phyloP scores from a whole-genome alignment of 2,329 filamentous ascomycete species.

The Penicillium capsulatum region DNA sequence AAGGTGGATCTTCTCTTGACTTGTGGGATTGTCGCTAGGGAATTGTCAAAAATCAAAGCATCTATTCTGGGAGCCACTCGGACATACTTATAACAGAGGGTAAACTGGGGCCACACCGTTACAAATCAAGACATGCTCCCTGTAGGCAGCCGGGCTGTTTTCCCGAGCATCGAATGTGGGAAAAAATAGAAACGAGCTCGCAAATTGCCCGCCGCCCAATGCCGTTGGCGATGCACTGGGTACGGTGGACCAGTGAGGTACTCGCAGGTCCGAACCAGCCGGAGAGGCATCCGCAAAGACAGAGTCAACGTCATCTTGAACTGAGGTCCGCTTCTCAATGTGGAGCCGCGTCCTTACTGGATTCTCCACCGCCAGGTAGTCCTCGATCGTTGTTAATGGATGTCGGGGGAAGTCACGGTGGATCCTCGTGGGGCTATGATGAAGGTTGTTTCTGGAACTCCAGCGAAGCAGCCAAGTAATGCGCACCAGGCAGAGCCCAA shows the following conservation, averaged over 20 bases:
- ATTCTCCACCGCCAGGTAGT: slow-evolving; percentile 11
- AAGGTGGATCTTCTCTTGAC: too few relatives aligned
- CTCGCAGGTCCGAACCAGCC: slow-evolving; percentile 16
- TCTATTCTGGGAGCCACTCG: neutral
- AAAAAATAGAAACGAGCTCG: slow-evolving; percentile 10
- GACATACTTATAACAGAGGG: slow-evolving; percentile 17
- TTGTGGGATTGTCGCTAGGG: too few relatives aligned
- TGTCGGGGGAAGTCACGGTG: slow-evolving; percentile 2
- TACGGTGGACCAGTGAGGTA: slow-evolving; percentile 9
- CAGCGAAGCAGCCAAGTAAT: neutral
- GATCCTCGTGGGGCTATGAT: slow-evolving; percentile 9
- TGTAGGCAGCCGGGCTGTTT: slow-evolving; percentile 8
- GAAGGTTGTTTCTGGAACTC: neutral
- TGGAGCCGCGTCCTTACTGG: slow-evolving; percentile 12
- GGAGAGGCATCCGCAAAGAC: slow-evolving; percentile 13
- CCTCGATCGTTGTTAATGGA: slow-evolving; percentile 8
- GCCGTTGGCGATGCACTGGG: slow-evolving; percentile 9
- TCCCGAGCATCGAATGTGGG: slow-evolving; percentile 8
- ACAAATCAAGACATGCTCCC: slow-evolving; percentile 6
- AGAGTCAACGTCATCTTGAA: slow-evolving; percentile 19
- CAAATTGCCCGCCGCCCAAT: neutral
- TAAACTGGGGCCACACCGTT: slow-evolving; percentile 9
- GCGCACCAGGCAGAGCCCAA: neutral
- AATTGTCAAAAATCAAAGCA: too few relatives aligned
- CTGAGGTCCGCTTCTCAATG: slow-evolving; percentile 8